phyloP scores from a whole-genome alignment of 192 early-diverging fungal genomes.

The Lunasporangiospora selenospora region DNA sequence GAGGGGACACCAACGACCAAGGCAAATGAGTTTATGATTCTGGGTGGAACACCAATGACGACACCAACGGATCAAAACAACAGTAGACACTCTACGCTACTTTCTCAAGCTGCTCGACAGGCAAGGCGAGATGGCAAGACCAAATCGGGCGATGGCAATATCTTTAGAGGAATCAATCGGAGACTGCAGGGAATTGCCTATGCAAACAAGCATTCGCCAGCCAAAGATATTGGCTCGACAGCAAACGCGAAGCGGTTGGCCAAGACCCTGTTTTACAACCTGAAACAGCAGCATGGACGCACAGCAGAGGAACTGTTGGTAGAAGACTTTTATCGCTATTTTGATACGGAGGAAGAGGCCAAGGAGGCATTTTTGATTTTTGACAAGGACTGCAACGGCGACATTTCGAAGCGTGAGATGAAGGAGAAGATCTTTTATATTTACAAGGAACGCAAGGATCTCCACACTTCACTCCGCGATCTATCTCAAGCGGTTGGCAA shows the following conservation, averaged over 20 bases:
- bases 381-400: constrained; percentile 89
- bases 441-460: constrained; percentile 81
- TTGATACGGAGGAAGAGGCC: constrained; percentile 74
- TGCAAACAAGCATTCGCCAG: constrained; percentile 29
- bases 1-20: no score
- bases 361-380: constrained; percentile 81
- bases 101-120: constrained; percentile 1
- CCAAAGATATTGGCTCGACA: constrained; percentile 45
- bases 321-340: constrained; percentile 77
- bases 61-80: constrained; percentile 8
- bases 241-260: constrained; percentile 42
- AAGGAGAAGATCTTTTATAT: constrained; percentile 77
- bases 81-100: constrained; percentile 24
- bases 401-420: constrained; percentile 83
- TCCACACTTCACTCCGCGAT: constrained; percentile 76
- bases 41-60: constrained; percentile 28
- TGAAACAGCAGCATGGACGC: no score
- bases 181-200: constrained; percentile 38
- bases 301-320: constrained; percentile 66
- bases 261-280: constrained; percentile 40
- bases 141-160: constrained; percentile 11
- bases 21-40: constrained; percentile 20
- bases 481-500: constrained; percentile 86
- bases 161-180: constrained; percentile 38
- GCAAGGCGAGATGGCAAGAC: constrained; percentile 8